These are phyloP conservation scores for Coniferiporia weirii DNA, from an alignment of 1,284 basidiomycete genomes.

Conservation along the genomic window DNA sequence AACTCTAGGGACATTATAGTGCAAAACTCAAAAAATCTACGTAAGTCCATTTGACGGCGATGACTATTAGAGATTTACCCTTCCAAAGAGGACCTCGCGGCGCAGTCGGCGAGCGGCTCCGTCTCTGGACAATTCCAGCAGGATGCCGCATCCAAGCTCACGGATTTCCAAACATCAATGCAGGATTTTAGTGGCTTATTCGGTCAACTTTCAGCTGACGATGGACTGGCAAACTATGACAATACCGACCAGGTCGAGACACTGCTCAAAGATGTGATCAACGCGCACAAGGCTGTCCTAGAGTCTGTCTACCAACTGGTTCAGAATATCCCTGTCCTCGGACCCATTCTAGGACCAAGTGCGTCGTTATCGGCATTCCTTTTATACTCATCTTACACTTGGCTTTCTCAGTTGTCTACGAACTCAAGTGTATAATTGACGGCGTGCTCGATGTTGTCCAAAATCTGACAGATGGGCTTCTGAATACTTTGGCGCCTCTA, in stretches of 20 bases:
- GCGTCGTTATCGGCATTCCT: conserved; percentile 26
- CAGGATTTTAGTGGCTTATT: conserved; percentile 29
- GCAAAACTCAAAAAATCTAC: conserved; percentile 24
- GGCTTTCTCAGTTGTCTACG: conserved; percentile 35
- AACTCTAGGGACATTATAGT: neutral
- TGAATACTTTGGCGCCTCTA: conserved; percentile 38
- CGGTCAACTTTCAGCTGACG: conserved; percentile 34
- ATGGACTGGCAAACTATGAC: conserved; percentile 53
- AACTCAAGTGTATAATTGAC: conserved; percentile 46
- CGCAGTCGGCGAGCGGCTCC: conserved; percentile 27
- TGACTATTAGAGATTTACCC: neutral
- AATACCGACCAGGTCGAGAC: conserved; percentile 38
- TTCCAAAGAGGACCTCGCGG: conserved; percentile 31
- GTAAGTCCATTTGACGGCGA: conserved; percentile 20
- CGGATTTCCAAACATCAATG: conserved; percentile 36
- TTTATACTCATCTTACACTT: neutral
- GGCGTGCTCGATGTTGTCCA: conserved; percentile 41
- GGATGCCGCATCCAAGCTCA: conserved; percentile 33
- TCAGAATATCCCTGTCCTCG: conserved; percentile 38
- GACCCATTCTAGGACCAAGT: conserved; percentile 51
- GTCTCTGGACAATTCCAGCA: conserved; percentile 33
- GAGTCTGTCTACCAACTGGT: conserved; percentile 28
- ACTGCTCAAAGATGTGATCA: conserved; percentile 44
- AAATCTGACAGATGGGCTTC: conserved; percentile 42
- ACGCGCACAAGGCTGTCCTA: conserved; percentile 43